A percentile compares a stretch with the other conserved stretches of the same genome.
These are phyloP conservation scores for Epichloe uncinata DNA, from an alignment of 2,329 filamentous ascomycete genomes.

Conservation along the genomic window DNA sequence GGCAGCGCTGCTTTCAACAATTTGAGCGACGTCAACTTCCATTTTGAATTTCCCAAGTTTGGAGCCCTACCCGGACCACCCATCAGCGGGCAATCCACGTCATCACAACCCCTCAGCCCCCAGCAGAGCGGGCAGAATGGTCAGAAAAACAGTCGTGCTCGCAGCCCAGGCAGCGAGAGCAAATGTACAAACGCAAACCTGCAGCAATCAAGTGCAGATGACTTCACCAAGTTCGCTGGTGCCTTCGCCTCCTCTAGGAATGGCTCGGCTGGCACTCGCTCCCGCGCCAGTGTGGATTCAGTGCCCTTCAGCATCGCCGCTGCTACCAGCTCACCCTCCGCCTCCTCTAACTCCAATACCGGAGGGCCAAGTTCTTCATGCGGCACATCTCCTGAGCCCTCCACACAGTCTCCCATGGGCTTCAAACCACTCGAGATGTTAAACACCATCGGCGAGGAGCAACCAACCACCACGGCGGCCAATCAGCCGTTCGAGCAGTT, in stretches of 20 bases:
- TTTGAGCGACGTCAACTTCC: conserved; percentile 66
- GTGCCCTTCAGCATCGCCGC: conserved; percentile 31
- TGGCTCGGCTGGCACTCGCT: conserved; percentile 31
- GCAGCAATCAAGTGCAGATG: conserved; percentile 16
- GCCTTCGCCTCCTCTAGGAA: conserved; percentile 45
- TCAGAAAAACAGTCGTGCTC: conserved; percentile 14
- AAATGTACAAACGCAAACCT: conserved; percentile 11
- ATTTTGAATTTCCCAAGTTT: conserved; percentile 94
- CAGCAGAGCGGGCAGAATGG: conserved; percentile 12
- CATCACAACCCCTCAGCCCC: conserved; percentile 22
- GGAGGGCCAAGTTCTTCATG: conserved; percentile 51
- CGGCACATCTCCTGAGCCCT: conserved; percentile 66
- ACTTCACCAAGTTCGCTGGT: conserved; percentile 41
- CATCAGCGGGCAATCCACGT: conserved; percentile 13
- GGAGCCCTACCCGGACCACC: conserved; percentile 51
- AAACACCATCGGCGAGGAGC: conserved; percentile 54
- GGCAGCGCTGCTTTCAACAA: conserved; percentile 40
- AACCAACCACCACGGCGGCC: conserved; percentile 27
- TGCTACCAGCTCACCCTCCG: conserved; percentile 51
- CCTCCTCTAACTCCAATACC: conserved; percentile 44
- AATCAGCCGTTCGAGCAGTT: conserved; percentile 21
- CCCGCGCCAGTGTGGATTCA: conserved; percentile 38
- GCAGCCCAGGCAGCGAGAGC: conserved; percentile 16
- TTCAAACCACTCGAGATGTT: conserved; percentile 50
- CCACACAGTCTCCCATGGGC: conserved; percentile 55